These are phyloP conservation scores for Zymoseptoria crescenta DNA, from an alignment of 2,329 filamentous ascomycete genomes.

Conservation along the genomic window DNA sequence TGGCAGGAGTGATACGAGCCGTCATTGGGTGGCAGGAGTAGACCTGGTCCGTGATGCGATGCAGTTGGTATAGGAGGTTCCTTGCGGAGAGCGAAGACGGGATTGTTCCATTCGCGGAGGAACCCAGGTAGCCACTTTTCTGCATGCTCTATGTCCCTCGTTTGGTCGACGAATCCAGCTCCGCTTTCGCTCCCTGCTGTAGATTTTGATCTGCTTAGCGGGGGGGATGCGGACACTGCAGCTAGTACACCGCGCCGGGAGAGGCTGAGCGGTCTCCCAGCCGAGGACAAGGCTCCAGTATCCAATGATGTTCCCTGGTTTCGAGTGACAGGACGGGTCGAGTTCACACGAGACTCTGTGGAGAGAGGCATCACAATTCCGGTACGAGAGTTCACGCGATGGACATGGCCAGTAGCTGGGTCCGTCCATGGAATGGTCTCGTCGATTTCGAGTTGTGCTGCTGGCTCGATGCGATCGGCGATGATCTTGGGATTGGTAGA, in stretches of 20 bases:
- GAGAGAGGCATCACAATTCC: conserved; percentile 34
- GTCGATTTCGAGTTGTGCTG: conserved; percentile 16
- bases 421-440: conserved; percentile 52
- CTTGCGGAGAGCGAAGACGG: conserved; percentile 53
- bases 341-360: neutral
- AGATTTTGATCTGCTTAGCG: no score
- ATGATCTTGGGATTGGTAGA: conserved; percentile 15
- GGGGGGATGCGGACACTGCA: neutral
- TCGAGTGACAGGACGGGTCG: neutral
- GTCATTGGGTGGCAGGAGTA: conserved; percentile 8
- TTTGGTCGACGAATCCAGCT: no score
- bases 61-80: conserved; percentile 21
- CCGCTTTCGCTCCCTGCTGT: no score
- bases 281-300: conserved; percentile 15
- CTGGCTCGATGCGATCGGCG: conserved; percentile 1
- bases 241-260: conserved; percentile 13
- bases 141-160: neutral
- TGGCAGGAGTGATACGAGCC: conserved; percentile 4
- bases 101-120: conserved; percentile 64
- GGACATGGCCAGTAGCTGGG: conserved; percentile 47
- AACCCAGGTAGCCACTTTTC: conserved; percentile 52
- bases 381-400: conserved; percentile 49
- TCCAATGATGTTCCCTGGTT: neutral
- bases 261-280: conserved; percentile 29
- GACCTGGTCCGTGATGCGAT: conserved; percentile 16